Conservation (phyloP, 2,329 filamentous ascomycete species). For the Pestalotiopsis sp. region DNA sequence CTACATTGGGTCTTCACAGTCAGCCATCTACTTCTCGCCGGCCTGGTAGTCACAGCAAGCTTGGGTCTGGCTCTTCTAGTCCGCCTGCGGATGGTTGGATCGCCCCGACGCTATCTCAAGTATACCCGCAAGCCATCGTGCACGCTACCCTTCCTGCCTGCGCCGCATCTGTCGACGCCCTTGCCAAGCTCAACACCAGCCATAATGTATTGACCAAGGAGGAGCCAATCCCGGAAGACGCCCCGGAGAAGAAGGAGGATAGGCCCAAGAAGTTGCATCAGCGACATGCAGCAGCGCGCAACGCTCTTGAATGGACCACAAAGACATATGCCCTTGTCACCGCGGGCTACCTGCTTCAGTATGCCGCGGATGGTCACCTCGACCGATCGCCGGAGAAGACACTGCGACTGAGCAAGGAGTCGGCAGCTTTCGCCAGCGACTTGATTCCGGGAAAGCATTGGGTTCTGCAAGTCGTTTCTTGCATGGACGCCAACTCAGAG, state of each 20-base stretch:
- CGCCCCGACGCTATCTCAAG: conserved; percentile 81
- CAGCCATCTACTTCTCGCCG: conserved; percentile 14
- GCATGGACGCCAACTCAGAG: conserved; percentile 60
- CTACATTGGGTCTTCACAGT: conserved; percentile 10
- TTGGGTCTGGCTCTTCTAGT: conserved; percentile 17
- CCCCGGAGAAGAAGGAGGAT: conserved; percentile 38
- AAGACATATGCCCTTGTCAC: conserved; percentile 76
- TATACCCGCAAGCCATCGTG: conserved; percentile 81
- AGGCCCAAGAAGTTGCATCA: conserved; percentile 50
- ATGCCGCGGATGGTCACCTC: conserved; percentile 69
- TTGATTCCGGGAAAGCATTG: conserved; percentile 79
- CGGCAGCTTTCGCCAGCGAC: conserved; percentile 80
- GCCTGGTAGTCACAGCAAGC: conserved; percentile 19
- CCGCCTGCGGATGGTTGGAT: conserved; percentile 50
- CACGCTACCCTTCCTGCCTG: conserved; percentile 72
- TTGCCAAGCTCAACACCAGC: conserved; percentile 64
- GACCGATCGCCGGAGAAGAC: conserved; percentile 76
- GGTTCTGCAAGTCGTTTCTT: conserved; percentile 75
- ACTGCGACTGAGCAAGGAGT: conserved; percentile 71
- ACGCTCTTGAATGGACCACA: conserved; percentile 65
- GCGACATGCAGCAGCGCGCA: conserved; percentile 41
- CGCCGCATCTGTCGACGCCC: conserved; percentile 67
- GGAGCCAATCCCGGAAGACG: conserved; percentile 33
- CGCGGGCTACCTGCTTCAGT: conserved; percentile 75
- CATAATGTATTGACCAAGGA: conserved; percentile 41